Base-by-base conservation (phyloP, 441 rosid genomes). In the Populus trichocarpa region DNA sequence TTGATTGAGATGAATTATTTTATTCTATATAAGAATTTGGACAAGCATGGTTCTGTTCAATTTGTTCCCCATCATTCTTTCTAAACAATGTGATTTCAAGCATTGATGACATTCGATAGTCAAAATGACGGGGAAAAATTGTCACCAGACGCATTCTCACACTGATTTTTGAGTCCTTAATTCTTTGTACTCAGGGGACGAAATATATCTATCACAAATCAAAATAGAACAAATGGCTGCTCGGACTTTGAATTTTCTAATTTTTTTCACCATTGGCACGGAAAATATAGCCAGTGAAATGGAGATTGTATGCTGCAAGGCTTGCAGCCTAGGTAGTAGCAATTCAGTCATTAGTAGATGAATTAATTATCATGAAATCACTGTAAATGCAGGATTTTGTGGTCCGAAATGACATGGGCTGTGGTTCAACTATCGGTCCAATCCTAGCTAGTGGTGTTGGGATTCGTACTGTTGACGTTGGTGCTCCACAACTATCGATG, bases 341-440 rank as follows among this genome's bases (percentile, higher is more conserved):
- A 59, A 23, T 59, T 3, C 65, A 59, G 26, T 4, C 1, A 4
- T 0, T 3, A 28, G 28, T 63, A 63, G 66, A 3, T 4, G 28
- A 63, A 23, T 63, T 63, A 25, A 22, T 23, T 10, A 61, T 9
- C 2, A 11, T 61, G 14, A 18, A 20, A 69, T 25, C 40, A 71
- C 11, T 40, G 11, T 18, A 50, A 61, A 57, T 67, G 79, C 89
- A 96, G 99, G 99, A 97, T 82, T 97, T 97, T 78, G 98, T 91
- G 83, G 98, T 97, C 65, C 96, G 99, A 75, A 97, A 97, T 70
- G 98, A 95, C 87, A 90, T 95, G 95, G 83, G 84, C 6, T 97
- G 99, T 2, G 99, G 99, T 42, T 95, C 99, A 16, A 97, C 99
- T 80, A 97, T 95, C 8, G 98, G 99, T 70, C 99, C 98, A 3